phyloP scores from a whole-genome alignment of 2,329 filamentous ascomycete species.

The Ascochyta pisi region DNA sequence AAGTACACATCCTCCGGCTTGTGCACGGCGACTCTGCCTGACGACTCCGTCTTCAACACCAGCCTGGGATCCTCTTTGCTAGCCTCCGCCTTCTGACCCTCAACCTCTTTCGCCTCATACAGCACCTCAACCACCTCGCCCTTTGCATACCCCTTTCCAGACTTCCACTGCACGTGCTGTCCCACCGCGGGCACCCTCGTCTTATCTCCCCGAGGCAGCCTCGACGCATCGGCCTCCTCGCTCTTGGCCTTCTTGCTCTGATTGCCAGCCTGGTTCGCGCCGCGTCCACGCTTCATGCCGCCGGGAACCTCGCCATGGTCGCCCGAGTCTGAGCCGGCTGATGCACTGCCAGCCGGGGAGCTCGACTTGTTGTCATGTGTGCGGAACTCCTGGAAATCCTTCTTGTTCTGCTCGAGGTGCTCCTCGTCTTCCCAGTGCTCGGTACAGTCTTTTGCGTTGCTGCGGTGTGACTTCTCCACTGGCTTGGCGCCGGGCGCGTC shows the following conservation, averaged over 20 bases:
- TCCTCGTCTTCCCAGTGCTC: constrained; percentile 42
- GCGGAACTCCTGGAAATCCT: constrained; percentile 39
- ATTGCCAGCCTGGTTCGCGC: constrained; percentile 25
- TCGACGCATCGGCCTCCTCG: constrained; percentile 28
- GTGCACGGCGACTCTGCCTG: constrained; percentile 53
- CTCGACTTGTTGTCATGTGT: constrained; percentile 23
- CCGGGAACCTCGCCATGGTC: constrained; percentile 13
- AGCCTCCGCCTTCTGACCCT: constrained; percentile 52
- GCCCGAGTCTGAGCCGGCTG: not conserved
- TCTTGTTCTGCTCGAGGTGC: constrained; percentile 33
- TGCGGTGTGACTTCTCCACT: constrained; percentile 20
- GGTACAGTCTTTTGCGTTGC: constrained; percentile 38
- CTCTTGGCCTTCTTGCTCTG: constrained; percentile 50
- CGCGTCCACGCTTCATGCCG: constrained; percentile 37
- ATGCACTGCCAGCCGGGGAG: not conserved
- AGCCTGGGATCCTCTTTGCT: constrained; percentile 53
- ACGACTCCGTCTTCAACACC: constrained; percentile 49
- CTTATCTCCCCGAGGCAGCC: constrained; percentile 38
- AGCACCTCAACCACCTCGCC: constrained; percentile 54
- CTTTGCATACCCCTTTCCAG: constrained; percentile 48
- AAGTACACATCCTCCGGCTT: constrained; percentile 55
- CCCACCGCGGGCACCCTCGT: constrained; percentile 52
- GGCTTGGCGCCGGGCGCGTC: constrained; percentile 5
- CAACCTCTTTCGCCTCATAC: constrained; percentile 50
- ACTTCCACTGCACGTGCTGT: constrained; percentile 53